Conservation (phyloP, 208 protist genomes). For the Acanthamoeba culbertsoni region DNA sequence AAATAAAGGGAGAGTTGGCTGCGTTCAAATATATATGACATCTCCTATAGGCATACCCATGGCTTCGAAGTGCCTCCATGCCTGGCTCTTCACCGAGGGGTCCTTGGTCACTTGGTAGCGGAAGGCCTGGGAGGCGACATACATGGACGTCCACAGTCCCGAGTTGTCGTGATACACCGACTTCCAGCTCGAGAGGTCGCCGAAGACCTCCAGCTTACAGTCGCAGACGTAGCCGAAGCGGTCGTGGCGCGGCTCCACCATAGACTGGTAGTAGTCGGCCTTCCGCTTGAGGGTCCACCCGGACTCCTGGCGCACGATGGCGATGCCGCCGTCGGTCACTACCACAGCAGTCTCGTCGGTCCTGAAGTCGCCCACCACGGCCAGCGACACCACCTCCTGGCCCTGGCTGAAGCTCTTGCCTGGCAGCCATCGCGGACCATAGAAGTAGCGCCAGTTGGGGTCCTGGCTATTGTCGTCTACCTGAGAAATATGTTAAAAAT, state of each 20-base stretch:
- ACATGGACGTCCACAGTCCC: constrained; percentile 66
- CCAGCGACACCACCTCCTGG: neutral
- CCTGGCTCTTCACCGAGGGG: constrained; percentile 27
- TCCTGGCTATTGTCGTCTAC: neutral
- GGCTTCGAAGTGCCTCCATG: constrained; percentile 49
- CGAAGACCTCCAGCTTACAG: constrained; percentile 13
- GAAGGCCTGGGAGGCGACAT: constrained; percentile 57
- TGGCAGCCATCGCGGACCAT: constrained; percentile 61
- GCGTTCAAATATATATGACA: neutral
- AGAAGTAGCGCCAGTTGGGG: constrained; percentile 61
- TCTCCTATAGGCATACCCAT: neutral
- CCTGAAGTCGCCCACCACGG: neutral
- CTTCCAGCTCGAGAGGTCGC: neutral
- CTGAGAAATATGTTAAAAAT: no score
- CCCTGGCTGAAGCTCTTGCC: constrained; percentile 18
- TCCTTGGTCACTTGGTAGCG: constrained; percentile 61
- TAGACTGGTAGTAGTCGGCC: constrained; percentile 51
- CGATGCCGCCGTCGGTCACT: constrained; percentile 52
- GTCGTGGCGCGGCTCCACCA: constrained; percentile 38
- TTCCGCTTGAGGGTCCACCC: constrained; percentile 52
- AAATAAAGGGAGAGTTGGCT: neutral
- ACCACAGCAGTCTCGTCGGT: neutral
- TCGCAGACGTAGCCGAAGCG: constrained; percentile 14
- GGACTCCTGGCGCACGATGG: constrained; percentile 1
- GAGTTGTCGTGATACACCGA: constrained; percentile 24